Evolutionary conservation across 2,329 filamentous ascomycete species (phyloP).

Genomic region (Cordyceps javanica): DNA sequence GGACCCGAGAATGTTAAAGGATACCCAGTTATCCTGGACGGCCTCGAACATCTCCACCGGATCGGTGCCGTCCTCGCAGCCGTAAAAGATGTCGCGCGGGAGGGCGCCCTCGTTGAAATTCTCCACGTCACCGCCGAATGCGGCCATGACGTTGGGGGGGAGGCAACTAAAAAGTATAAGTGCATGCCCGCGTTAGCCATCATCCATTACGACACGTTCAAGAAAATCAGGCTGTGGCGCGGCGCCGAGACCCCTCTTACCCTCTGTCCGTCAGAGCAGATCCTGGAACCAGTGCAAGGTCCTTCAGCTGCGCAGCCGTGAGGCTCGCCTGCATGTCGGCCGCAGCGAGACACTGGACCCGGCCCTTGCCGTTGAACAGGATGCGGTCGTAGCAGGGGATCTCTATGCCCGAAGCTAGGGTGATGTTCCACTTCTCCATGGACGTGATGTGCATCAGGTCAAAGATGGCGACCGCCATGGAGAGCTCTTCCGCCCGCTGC

Average conservation of each 20-base stretch:
- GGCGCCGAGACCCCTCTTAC: slow-evolving; percentile 19
- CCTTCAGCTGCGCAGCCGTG: slow-evolving; percentile 24
- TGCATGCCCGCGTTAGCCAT: background rate
- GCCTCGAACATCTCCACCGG: slow-evolving; percentile 37
- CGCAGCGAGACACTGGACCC: slow-evolving; percentile 43
- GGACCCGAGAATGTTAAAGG: slow-evolving; percentile 49
- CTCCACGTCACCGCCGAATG: slow-evolving; percentile 20
- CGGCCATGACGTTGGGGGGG: slow-evolving; percentile 34
- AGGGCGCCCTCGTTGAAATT: slow-evolving; percentile 29
- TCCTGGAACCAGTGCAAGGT: slow-evolving; percentile 24
- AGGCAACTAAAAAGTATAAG: slow-evolving; percentile 28
- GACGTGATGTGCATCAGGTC: slow-evolving; percentile 53
- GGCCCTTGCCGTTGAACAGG: slow-evolving; percentile 56
- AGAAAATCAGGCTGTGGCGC: too few species aligned
- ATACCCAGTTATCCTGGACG: slow-evolving; percentile 38
- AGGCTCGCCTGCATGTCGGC: slow-evolving; percentile 36
- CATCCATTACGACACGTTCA: too few species aligned
- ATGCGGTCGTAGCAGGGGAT: slow-evolving; percentile 54
- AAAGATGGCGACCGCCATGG: slow-evolving; percentile 44
- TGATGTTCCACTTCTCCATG: slow-evolving; percentile 37
- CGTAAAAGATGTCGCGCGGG: slow-evolving; percentile 36
- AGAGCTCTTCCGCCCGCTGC: slow-evolving; percentile 39
- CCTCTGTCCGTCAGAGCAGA: slow-evolving; percentile 35
- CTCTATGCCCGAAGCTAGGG: slow-evolving; percentile 39
- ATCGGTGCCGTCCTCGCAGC: slow-evolving; percentile 42